Evolutionary conservation across 1,139 yeast species (phyloP).

Genomic region (Meyerozyma sp.): DNA sequence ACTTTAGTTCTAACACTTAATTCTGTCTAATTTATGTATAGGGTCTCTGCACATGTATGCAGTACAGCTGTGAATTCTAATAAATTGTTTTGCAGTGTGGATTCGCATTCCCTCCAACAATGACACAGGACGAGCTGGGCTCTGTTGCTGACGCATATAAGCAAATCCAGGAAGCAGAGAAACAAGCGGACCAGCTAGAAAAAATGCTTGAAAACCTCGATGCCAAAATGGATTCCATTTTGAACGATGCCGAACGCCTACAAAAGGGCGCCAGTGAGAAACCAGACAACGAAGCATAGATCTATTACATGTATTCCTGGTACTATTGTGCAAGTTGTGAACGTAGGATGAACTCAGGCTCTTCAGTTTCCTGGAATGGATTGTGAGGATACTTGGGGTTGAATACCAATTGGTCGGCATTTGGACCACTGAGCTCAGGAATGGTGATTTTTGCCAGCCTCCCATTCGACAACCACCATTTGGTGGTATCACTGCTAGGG

Average conservation of each 20-base stretch:
- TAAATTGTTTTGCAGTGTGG: too few relatives aligned
- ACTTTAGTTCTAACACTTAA: not conserved
- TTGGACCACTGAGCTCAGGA: conserved; percentile 30
- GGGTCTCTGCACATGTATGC: too few relatives aligned
- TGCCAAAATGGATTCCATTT: conserved; percentile 44
- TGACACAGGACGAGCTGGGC: not conserved
- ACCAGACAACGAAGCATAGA: not conserved
- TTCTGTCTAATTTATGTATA: too few relatives aligned
- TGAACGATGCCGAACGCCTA: conserved; percentile 32
- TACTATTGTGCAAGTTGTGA: not conserved
- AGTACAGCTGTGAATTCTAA: too few relatives aligned
- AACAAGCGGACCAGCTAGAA: conserved; percentile 49
- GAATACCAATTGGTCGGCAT: conserved; percentile 34
- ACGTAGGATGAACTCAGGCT: conserved; percentile 32
- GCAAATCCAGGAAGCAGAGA: conserved; percentile 52
- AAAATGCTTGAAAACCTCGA: conserved; percentile 52
- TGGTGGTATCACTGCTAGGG: conserved; percentile 74
- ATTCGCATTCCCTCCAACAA: not conserved
- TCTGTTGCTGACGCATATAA: conserved; percentile 40
- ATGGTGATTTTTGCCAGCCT: conserved; percentile 64
- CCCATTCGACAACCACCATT: conserved; percentile 92
- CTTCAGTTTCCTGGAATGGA: conserved; percentile 52
- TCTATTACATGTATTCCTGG: not conserved
- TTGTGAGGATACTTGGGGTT: conserved; percentile 67
- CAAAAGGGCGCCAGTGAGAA: conserved; percentile 6